A percentile compares a stretch with the other conserved stretches of the same genome.
phyloP scores from a whole-genome alignment of 2,329 filamentous ascomycete species.

The Ceratocystiopsis sp. region DNA sequence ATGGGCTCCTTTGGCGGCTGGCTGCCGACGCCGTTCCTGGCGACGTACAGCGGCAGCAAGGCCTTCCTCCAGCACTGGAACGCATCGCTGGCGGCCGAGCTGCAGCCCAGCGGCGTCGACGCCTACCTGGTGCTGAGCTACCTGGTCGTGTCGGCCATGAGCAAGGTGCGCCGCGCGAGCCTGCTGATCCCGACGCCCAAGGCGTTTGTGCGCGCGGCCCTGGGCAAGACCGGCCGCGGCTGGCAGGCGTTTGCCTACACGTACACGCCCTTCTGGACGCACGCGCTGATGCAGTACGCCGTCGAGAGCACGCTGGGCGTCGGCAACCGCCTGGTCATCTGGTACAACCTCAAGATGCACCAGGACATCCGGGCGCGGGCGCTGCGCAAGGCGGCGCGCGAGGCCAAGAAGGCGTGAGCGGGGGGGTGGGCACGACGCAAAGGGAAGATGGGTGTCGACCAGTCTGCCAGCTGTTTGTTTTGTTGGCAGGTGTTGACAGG shows the following conservation, averaged over 20 bases:
- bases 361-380: constrained; percentile 67
- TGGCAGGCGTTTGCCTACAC: constrained; percentile 68
- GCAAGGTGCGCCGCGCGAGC: constrained; percentile 72
- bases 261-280: constrained; percentile 85
- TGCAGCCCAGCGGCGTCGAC: constrained; percentile 63
- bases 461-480: too few species aligned
- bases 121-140: constrained; percentile 89
- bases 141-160: constrained; percentile 91
- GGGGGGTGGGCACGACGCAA: background rate
- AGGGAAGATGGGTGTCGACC: background rate
- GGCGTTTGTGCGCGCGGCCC: constrained; percentile 60
- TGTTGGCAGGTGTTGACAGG: too few species aligned
- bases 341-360: constrained; percentile 52
- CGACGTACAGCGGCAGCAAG: constrained; percentile 95
- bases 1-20: constrained; percentile 96
- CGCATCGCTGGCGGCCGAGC: constrained; percentile 65
- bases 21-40: constrained; percentile 77
- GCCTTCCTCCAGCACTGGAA: constrained; percentile 97
- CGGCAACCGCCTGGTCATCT: constrained; percentile 28
- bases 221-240: constrained; percentile 71
- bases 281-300: constrained; percentile 75
- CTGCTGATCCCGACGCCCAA: constrained; percentile 65
- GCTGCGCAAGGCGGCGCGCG: constrained; percentile 66
- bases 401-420: constrained; percentile 46
- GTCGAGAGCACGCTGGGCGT: constrained; percentile 42